Conservation (phyloP, 305 asterid species). For the Fraxinus latifolia region DNA sequence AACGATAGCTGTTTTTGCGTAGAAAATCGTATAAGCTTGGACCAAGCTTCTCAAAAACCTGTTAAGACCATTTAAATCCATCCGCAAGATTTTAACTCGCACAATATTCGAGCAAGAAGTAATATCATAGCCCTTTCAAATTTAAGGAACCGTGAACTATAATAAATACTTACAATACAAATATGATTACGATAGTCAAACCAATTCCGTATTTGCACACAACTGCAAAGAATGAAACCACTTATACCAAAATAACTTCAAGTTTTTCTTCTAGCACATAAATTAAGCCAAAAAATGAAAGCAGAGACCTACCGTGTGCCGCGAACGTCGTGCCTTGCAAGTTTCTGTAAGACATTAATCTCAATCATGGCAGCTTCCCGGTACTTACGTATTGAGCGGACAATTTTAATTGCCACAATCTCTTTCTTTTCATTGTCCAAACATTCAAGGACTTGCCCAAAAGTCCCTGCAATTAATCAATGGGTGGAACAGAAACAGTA, state of each 20-base stretch:
- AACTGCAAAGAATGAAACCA: constrained; percentile 72
- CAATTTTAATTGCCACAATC: constrained; percentile 75
- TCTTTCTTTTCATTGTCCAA: constrained; percentile 70
- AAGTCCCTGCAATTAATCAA: constrained; percentile 59
- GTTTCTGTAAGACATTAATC: constrained; percentile 73
- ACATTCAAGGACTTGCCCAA: constrained; percentile 89
- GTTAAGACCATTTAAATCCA: constrained; percentile 71
- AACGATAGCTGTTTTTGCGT: constrained; percentile 90
- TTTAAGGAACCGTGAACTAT: constrained; percentile 43
- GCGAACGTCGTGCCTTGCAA: constrained; percentile 56
- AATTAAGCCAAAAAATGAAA: constrained; percentile 18
- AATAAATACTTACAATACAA: constrained; percentile 76
- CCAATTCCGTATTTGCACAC: constrained; percentile 96
- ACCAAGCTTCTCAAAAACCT: constrained; percentile 99
- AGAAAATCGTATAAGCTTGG: constrained; percentile 96
- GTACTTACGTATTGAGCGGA: constrained; percentile 75
- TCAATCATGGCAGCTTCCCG: constrained; percentile 91
- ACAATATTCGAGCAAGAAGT: constrained; percentile 37
- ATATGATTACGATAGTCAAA: constrained; percentile 97
- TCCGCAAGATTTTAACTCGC: constrained; percentile 54
- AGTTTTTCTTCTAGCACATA: constrained; percentile 25
- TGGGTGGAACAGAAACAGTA: constrained; percentile 12
- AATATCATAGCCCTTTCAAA: constrained; percentile 30
- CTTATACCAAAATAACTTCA: constrained; percentile 56
- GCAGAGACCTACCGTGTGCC: constrained; percentile 55